Evolutionary conservation across 306 rosid species (phyloP), one percentile per base, ranked within the genome.

Genomic region (Trifolium pratense): DNA sequence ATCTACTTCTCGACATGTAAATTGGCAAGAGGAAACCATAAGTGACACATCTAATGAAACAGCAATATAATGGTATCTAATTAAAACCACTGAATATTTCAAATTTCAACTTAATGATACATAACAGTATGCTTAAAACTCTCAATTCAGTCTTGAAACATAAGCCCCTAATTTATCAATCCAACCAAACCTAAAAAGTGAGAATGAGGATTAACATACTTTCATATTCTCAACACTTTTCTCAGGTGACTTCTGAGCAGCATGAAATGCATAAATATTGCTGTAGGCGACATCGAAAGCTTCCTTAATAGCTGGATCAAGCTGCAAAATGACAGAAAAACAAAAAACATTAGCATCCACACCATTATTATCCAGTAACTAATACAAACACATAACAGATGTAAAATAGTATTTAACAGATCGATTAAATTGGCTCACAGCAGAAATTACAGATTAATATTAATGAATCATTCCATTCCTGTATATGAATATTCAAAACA

Each of bases 231-330:
- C 96, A 34, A 94, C 87, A 83, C 77, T 84, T 82, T 43, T 86
- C 73, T 89, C 95, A 26, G 79, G 81, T 29, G 93, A 86, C 84
- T 89, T 91, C 84, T 94, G 99, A 76, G 91, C 90, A 75, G 84
- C 86, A 87, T 91, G 99, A 82, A 94, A 91, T 17, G 99, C 99
- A 78, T 86, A 87, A 74, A 94, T 94, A 69, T 94, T 94, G 84
- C 89, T 85, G 76, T 90, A 91, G 48, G 97, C 96, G 23, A 90
- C 86, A 29, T 94, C 99, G 64, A 94, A 94, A 43, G 99, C 99
- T 84, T 91, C 96, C 86, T 65, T 83, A 46, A 90, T 3, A 70
- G 80, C 46, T 60, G 87, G 71, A 77, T 91, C 95, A 81, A 94
- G 92, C 99, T 94, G 90, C 77, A 83, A 71, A 63, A 75, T 6